Evolutionary conservation across 1,139 yeast species (phyloP), one percentile per base, ranked within the genome.

Genomic region (Saccharomyces hybrid): DNA sequence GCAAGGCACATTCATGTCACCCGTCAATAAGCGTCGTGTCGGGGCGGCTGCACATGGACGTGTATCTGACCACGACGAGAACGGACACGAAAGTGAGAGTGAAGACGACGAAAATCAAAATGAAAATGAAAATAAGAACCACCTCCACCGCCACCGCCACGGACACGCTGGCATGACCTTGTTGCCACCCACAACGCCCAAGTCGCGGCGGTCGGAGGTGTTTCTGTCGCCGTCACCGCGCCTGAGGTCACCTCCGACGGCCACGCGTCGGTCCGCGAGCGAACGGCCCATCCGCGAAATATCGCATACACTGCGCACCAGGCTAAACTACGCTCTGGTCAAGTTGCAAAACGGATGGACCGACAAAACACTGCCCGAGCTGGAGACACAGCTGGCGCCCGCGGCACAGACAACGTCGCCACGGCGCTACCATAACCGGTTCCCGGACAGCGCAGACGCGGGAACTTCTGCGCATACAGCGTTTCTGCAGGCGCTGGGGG

Each of bases 251-350:
- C 76, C 76, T 7, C 42, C 42, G 20, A 63, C 69, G 13, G 63
- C 64, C 2, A 52, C 58, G 25, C 60, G 62, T 46, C 71, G 68
- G n/a, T n/a, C 28, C 13, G 50, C 34, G 25, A 62, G 64, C 23
- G 66, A 64, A 9, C 69, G 66, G 55, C 75, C 76, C 26, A 72
- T 75, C 23, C 67, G 75, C 50, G 73, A 73, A 56, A 70, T 77
- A 30, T 74, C 80, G 0, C 65, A 72, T 27, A 74, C 73, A 55
- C 67, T 78, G 48, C 72, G 73, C 56, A 75, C 80, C 14, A 66
- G 81, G 51, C 66, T 78, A 20, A 73, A 78, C 52, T 76, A 74
- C 63, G 81, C 81, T 5, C 69, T 75, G 60, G 70, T 76, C 34
- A 78, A 77, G 62, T 68, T 76, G 48, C 78, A 76, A 55, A 67